Evolutionary conservation across 768 basidiomycete species (phyloP), one percentile per base, ranked within the genome.

Genomic region (Tephrocybe sp.): DNA sequence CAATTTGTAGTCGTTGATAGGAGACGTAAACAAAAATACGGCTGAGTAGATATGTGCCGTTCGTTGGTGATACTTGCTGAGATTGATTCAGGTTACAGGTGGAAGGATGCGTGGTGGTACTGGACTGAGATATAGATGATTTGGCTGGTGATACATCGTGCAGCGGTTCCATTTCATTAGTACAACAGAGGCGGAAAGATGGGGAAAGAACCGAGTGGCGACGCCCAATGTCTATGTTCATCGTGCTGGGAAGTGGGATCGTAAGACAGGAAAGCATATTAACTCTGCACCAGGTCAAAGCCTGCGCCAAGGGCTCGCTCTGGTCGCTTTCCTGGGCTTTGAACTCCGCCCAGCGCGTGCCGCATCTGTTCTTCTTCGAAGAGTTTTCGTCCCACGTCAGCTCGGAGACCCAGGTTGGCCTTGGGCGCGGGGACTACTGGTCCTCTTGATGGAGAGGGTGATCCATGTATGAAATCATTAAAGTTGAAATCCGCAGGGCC

Each of bases 391-490:
- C 85, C 86, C 36, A 86, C 73, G 56, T 87, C 85, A 14, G 82
- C 77, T 39, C 83, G 74, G 39, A 85, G 68, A 51, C 81, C 81
- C 36, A 75, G 57, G 52, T 76, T 79, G 32, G 68, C 53, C 54
- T 76, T 75, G 41, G 73, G 64, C 59, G 60, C 59, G 62, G 60
- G 58, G 47, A 64, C 57, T 41, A 54, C 53, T 6, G 62, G 51
- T 12, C 66, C 69, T 14, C 75, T 65, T 11, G 75, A 71, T 4
- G 84, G 83, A 3, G 84, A 83, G 12, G 85, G 85, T 21, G 86
- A 88, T 32, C 84, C 83, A 58, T 89, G 83, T 62, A 88, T 81
- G 63, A 82, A 90, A 51, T 89, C 87, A 56, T 78, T 78, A 52
- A 87, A 72, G 64, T 87, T 85, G 68, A 89, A 87, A 14, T 79